Conservation (phyloP, 164 flowering plant species). For the Umbilicus rupestris region DNA sequence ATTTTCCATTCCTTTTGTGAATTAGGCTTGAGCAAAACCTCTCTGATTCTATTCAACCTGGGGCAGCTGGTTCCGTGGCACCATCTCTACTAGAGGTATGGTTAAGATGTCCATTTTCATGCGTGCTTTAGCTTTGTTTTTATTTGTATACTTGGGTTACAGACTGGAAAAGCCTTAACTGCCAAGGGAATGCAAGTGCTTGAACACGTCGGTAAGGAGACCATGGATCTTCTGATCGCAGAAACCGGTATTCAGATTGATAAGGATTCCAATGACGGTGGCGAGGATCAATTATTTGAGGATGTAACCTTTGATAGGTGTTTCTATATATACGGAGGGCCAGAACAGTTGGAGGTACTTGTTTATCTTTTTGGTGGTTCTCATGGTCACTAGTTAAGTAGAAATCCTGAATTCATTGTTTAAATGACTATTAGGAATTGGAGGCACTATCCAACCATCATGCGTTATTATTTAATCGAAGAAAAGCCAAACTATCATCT, state of each 20-base stretch:
- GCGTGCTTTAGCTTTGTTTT: background rate
- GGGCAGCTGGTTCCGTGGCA: slow-evolving; percentile 48
- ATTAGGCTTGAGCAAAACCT: slow-evolving; percentile 66
- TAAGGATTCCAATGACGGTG: slow-evolving; percentile 30
- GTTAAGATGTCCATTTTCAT: slow-evolving; percentile 6
- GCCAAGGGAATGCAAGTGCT: slow-evolving; percentile 90
- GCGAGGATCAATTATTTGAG: slow-evolving; percentile 68
- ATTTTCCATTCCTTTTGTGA: background rate
- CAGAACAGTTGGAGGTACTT: slow-evolving; percentile 89
- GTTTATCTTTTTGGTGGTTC: slow-evolving; percentile 13
- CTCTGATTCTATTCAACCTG: slow-evolving; percentile 69
- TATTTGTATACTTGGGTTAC: slow-evolving; percentile 11
- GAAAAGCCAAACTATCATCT: slow-evolving; percentile 64
- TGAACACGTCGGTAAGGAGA: slow-evolving; percentile 86
- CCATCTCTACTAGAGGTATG: slow-evolving; percentile 81
- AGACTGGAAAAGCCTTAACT: slow-evolving; percentile 92
- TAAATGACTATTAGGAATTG: slow-evolving; percentile 54
- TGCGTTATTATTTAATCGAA: slow-evolving; percentile 67
- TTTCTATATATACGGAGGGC: slow-evolving; percentile 98
- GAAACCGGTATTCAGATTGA: slow-evolving; percentile 86
- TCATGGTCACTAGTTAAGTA: too few species aligned
- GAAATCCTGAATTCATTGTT: slow-evolving; percentile 6
- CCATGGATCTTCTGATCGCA: slow-evolving; percentile 76
- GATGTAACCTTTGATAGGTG: slow-evolving; percentile 89
- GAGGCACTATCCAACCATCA: slow-evolving; percentile 91